Percentiles rank a stretch among this genome's conserved stretches.
These are phyloP conservation scores for Colletotrichum lentis DNA, from an alignment of 2,329 filamentous ascomycete species.

Conservation along the genomic window DNA sequence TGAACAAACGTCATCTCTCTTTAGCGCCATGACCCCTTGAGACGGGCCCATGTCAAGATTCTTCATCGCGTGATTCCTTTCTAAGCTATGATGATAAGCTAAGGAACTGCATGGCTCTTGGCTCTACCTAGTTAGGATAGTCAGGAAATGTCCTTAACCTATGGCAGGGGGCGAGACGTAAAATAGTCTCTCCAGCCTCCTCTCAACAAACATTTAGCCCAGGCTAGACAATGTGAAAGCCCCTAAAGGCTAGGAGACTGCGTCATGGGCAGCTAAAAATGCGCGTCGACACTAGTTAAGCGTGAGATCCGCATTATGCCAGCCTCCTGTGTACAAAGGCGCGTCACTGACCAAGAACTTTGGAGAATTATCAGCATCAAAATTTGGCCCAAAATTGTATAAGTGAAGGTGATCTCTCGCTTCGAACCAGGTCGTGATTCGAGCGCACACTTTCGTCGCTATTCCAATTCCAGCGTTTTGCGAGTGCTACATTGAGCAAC, in stretches of 20 bases:
- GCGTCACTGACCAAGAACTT: not conserved
- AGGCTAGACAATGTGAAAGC: not conserved
- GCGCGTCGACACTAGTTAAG: not conserved
- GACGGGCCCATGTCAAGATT: not conserved
- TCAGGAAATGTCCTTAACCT: not conserved
- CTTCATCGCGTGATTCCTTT: not conserved
- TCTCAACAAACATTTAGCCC: not conserved
- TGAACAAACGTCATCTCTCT: not conserved
- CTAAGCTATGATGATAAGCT: not conserved
- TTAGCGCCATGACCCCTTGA: not conserved
- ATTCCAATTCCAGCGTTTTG: not conserved
- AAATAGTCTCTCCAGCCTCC: not conserved
- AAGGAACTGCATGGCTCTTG: not conserved
- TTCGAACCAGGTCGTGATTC: not conserved
- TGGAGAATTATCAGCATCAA: not conserved
- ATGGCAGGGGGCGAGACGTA: not conserved
- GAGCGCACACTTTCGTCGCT: not conserved
- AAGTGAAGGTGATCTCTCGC: not conserved
- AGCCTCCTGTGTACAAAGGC: not conserved
- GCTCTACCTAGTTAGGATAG: not conserved
- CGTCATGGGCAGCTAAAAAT: not conserved
- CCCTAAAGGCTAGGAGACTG: not conserved
- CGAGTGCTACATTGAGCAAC: not conserved
- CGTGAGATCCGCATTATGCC: not conserved
- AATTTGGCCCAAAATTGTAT: not conserved